Conservation (phyloP, 2,329 filamentous ascomycete genomes). For the Colletotrichum paranaense region DNA sequence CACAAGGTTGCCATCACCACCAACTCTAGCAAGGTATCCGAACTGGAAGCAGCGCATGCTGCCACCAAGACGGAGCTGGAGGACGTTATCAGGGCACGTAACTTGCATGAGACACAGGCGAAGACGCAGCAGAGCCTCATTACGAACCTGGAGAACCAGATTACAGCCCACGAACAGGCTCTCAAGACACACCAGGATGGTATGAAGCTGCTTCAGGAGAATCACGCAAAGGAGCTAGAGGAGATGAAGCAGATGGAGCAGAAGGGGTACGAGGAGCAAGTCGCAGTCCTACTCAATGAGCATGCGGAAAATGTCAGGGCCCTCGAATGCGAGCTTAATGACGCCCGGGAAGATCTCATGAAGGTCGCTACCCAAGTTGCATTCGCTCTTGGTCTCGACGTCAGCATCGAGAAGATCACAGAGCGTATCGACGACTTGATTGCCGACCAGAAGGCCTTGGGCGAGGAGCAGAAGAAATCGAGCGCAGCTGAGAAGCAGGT, state of each 20-base stretch:
- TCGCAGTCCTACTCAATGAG: constrained; percentile 69
- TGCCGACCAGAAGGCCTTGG: constrained; percentile 69
- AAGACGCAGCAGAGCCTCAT: constrained; percentile 60
- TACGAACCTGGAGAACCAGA: constrained; percentile 66
- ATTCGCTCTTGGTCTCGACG: constrained; percentile 69
- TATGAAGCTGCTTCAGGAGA: constrained; percentile 60
- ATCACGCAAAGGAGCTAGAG: constrained; percentile 62
- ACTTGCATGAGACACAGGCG: constrained; percentile 58
- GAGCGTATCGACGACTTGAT: constrained; percentile 69
- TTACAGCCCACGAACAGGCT: constrained; percentile 68
- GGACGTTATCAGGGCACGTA: constrained; percentile 70
- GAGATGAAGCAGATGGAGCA: constrained; percentile 61
- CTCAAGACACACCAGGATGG: constrained; percentile 65
- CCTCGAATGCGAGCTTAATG: constrained; percentile 71
- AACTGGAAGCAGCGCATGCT: constrained; percentile 79
- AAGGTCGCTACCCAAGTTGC: constrained; percentile 74
- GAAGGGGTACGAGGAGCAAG: constrained; percentile 67
- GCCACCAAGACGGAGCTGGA: constrained; percentile 76
- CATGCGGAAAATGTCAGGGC: constrained; percentile 66
- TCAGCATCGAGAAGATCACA: constrained; percentile 75
- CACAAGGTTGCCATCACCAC: constrained; percentile 80
- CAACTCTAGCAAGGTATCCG: constrained; percentile 76
- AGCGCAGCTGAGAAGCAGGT: constrained; percentile 67
- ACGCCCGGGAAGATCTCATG: constrained; percentile 74
- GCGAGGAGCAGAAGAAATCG: constrained; percentile 67